Base-by-base conservation (phyloP, 208 protist species). In the Lotmaria passim region DNA sequence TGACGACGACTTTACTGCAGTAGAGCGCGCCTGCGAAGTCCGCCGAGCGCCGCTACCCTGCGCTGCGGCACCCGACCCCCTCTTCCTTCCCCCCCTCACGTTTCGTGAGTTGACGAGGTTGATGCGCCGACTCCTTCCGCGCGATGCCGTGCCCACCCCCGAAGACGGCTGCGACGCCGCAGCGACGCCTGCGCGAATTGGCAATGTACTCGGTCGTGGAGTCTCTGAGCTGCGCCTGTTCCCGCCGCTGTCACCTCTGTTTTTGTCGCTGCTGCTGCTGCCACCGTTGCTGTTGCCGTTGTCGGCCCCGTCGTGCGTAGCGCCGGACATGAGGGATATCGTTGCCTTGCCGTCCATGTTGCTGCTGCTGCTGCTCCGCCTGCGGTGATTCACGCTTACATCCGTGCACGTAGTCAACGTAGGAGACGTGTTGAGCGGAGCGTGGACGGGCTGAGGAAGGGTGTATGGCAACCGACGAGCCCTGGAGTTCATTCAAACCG, bases 381-480 rank as follows among this genome's bases (percentile, higher is more conserved):
- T 38, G 51, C 28, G 38, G 38, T 43, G 19, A 7, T 14, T 65
- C 19, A 53, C 23, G 10, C 23, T 44, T 41, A 33, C 46, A 36
- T 38, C 44, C 46, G 48, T 19, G 47, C 23, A 33, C 21, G 33
- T n/a, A 3, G 38, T 48, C 26, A 15, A 23, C 38, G 58, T 19
- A 19, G 31, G 41, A 28, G 3, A 2, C 24, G 62, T 47, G 36
- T 44, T 0, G 8, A 24, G 30, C 14, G 41, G 14, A n/a, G n/a
- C n/a, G 64, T 44, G 6, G 34, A 69, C 34, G 33, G 36, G 62
- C 24, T 61, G 64, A 14, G 52, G 52, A 14, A 61, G 0, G 3
- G 38, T 36, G 33, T 69, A 41, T 21, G 23, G 52, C 1, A 23
- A 4, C 26, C 2, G 17, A 19, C 21, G 28, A 17, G 30, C 38